phyloP scores from a whole-genome alignment of 306 rosid species.

The Cucurbita moschata region DNA sequence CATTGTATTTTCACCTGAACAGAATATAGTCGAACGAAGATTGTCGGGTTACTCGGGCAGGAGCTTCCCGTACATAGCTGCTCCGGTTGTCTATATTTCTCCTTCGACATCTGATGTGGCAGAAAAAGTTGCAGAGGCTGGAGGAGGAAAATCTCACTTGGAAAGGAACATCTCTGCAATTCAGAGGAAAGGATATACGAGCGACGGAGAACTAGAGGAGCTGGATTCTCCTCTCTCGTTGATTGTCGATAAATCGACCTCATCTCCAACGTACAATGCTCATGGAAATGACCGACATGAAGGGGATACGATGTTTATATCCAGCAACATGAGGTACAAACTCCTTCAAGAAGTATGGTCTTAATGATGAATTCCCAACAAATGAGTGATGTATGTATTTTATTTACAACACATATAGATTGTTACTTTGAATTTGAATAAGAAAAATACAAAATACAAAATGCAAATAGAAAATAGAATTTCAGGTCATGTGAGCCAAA shows the following conservation, averaged over 20 bases:
- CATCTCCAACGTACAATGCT: slow-evolving; percentile 20
- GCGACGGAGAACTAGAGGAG: slow-evolving; percentile 91
- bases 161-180: slow-evolving; percentile 43
- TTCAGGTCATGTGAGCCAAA: not conserved
- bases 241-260: slow-evolving; percentile 46
- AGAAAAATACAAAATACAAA: not conserved
- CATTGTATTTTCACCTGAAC: not conserved
- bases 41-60: slow-evolving; percentile 29
- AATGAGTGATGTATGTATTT: slow-evolving; percentile 5
- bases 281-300: slow-evolving; percentile 30
- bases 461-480: not conserved
- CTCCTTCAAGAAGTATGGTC: slow-evolving; percentile 95
- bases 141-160: slow-evolving; percentile 49
- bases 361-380: slow-evolving; percentile 19
- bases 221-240: slow-evolving; percentile 61
- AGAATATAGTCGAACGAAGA: slow-evolving; percentile 54
- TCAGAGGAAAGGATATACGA: slow-evolving; percentile 75
- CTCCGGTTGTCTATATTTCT: slow-evolving; percentile 42
- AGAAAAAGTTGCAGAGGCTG: slow-evolving; percentile 66
- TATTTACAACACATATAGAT: not conserved
- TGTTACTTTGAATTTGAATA: not conserved
- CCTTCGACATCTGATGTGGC: slow-evolving; percentile 53
- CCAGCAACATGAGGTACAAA: slow-evolving; percentile 55
- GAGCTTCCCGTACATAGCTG: slow-evolving; percentile 66
- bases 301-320: slow-evolving; percentile 14